phyloP scores from a whole-genome alignment of 176 grass and related monocot species.

The Alloteropsis semialata region DNA sequence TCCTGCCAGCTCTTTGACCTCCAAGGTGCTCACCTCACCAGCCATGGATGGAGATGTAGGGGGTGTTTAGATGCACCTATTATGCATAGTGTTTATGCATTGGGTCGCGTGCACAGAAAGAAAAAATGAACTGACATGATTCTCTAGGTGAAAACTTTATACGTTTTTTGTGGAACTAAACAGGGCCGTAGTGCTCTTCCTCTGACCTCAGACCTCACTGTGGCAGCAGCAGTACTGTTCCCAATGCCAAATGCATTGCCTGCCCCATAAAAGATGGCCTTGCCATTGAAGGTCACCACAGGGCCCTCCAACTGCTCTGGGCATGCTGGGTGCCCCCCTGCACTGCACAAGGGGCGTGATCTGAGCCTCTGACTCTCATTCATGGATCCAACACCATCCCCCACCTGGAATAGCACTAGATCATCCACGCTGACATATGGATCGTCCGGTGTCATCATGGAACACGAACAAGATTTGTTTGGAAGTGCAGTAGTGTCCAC shows the following conservation, averaged over 20 bases:
- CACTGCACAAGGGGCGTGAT: background rate
- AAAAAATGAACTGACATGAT: no score
- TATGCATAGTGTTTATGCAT: no score
- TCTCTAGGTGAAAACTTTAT: no score
- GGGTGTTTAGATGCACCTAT: no score
- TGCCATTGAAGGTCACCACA: constrained; percentile 19
- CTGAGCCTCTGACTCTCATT: background rate
- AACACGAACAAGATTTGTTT: background rate
- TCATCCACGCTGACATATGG: constrained; percentile 8
- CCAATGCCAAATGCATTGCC: constrained; percentile 35
- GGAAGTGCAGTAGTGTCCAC: background rate
- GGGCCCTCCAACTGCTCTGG: background rate
- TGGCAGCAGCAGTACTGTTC: background rate
- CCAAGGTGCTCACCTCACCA: background rate
- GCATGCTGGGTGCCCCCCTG: constrained; percentile 4
- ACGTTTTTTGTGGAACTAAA: no score
- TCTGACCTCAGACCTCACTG: background rate
- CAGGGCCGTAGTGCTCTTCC: background rate
- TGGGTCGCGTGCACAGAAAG: no score
- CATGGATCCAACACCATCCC: background rate
- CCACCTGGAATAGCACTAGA: background rate
- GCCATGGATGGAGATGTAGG: no score
- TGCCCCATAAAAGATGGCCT: constrained; percentile 8
- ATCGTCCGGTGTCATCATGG: background rate
- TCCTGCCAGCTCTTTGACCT: constrained; percentile 26